Evolutionary conservation across 2,329 filamentous ascomycete species (phyloP).

Genomic region (Colletotrichum tropicale): DNA sequence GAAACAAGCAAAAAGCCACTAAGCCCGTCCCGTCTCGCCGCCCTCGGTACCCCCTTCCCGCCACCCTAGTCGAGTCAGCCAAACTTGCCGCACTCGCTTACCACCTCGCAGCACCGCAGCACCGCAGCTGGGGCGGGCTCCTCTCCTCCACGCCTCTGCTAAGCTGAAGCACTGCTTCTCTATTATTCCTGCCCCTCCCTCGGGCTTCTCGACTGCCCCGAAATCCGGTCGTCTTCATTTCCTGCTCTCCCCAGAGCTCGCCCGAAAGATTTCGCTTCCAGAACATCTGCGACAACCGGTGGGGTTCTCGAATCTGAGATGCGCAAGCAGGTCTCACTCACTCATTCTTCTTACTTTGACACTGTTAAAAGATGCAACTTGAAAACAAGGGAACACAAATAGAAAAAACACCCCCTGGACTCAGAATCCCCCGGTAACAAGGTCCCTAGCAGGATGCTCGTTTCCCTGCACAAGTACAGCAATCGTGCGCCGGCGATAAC

Average conservation of each 20-base stretch:
- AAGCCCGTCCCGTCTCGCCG: conserved; percentile 1
- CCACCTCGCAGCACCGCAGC: neutral
- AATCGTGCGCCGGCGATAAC: neutral
- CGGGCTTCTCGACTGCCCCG: conserved; percentile 10
- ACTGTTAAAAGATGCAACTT: neutral
- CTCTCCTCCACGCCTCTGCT: neutral
- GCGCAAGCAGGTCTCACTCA: neutral
- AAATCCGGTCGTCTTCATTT: conserved; percentile 13
- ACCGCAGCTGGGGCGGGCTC: neutral
- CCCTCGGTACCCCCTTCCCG: neutral
- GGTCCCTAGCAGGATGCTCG: neutral
- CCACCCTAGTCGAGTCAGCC: conserved; percentile 7
- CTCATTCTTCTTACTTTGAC: neutral
- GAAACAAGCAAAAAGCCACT: neutral
- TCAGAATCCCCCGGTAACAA: neutral
- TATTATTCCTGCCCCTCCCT: neutral
- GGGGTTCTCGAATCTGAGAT: neutral
- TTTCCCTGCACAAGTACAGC: neutral
- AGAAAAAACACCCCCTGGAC: neutral
- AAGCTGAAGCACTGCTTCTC: neutral
- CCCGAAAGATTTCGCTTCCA: neutral
- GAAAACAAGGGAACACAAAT: neutral
- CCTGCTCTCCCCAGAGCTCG: neutral
- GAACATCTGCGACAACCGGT: neutral
- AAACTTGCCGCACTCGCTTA: conserved; percentile 3